Evolutionary conservation across 768 basidiomycete species (phyloP), one percentile per base, ranked within the genome.

Genomic region (Calocera viscosa): DNA sequence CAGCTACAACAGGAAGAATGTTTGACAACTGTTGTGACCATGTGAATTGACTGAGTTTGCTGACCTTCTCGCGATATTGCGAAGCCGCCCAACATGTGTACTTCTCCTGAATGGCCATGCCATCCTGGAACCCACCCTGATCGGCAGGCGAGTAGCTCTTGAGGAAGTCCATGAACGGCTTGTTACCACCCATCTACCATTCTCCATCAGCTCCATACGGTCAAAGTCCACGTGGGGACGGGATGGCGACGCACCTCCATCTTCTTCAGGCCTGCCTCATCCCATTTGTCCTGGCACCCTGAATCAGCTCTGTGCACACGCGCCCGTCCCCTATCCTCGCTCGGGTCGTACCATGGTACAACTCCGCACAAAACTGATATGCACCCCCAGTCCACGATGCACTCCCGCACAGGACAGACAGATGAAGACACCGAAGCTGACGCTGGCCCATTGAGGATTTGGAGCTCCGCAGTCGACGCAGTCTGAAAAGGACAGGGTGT

Each of bases 51-150:
- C 0, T 43, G 53, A 3, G 43, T 68, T 24, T 35, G 66, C 79
- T 65, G 71, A 90, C 94, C 82, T 96, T 99, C 76, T 94, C 91
- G 47, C 90, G 85, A 77, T 98, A 98, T 77, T 97, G 94, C 1
- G 89, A 80, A 0, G 94, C 95, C 1, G 94, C 90, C 92, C 94
- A 96, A 40, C 84, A 89, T 73, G 92, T 91, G 76, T 97, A 97
- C 66, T 84, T 91, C 71, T 91, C 87, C 71, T 87, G 82, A 33
- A 86, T 72, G 68, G 78, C 83, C 72, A 86, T 80, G 65, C 78
- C 80, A 35, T 85, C 82, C 63, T 78, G 83, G 78, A 87, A 88
- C 8, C 89, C 90, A 40, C 86, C 86, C 71, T 84, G 83, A 66
- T 86, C 84, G 8, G 79, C 75, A 11, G 88, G 86, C 43, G 78